A percentile compares a stretch with the other conserved stretches of the same genome.
These are phyloP conservation scores for Halteria grandinella DNA, from an alignment of 73 alveolate species.

Conservation along the genomic window DNA sequence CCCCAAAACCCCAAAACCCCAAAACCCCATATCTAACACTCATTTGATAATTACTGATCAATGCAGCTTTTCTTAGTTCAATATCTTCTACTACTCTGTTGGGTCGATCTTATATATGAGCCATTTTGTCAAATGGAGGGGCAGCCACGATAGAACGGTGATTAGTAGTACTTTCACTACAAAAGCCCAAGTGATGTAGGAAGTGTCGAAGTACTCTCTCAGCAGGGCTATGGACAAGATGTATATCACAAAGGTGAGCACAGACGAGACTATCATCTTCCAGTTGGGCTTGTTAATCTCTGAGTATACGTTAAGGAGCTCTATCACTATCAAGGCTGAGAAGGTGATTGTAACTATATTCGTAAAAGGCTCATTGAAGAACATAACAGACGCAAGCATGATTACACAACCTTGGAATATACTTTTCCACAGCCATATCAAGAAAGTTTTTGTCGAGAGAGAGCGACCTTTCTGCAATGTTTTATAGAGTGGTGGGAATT, in stretches of 20 bases:
- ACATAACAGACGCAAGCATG: constrained; percentile 78
- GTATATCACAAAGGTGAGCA: constrained; percentile 57
- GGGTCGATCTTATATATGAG: too few relatives aligned
- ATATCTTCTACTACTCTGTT: too few relatives aligned
- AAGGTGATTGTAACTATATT: constrained; percentile 83
- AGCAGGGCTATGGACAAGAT: constrained; percentile 62
- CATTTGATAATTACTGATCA: too few relatives aligned
- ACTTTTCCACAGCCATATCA: constrained; percentile 90
- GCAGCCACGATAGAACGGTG: constrained; percentile 83
- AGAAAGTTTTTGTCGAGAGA: constrained; percentile 82
- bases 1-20: too few relatives aligned
- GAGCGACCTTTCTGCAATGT: constrained; percentile 88
- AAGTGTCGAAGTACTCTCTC: constrained; percentile 66
- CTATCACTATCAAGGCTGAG: constrained; percentile 77
- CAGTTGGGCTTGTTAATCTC: constrained; percentile 52
- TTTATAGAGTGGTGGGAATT: constrained; percentile 90
- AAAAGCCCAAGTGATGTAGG: constrained; percentile 51
- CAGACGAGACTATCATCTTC: constrained; percentile 26
- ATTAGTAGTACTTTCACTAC: constrained; percentile 71
- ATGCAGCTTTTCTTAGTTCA: too few relatives aligned
- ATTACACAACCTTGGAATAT: constrained; percentile 90
- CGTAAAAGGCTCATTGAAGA: constrained; percentile 83
- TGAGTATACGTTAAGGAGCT: constrained; percentile 80
- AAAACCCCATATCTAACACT: too few relatives aligned
- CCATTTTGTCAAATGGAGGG: too few relatives aligned